Conservation (phyloP, 1,139 yeast species). For the Hansenula anomala region DNA sequence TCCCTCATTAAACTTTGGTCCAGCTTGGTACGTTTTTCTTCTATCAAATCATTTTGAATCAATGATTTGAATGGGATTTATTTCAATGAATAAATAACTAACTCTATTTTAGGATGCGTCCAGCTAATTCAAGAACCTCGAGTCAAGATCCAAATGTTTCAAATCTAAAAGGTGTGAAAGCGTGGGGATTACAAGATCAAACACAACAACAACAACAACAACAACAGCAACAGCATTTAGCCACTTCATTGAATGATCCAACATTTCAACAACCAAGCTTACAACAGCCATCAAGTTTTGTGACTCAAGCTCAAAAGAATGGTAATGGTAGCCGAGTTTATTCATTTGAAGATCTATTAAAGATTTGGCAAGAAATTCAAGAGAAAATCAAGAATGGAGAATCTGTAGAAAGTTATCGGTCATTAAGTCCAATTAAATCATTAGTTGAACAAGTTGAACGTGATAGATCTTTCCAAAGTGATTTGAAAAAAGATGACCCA, state of each 20-base stretch:
- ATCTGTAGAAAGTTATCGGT: constrained; percentile 25
- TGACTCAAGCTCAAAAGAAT: constrained; percentile 2
- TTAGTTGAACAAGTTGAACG: constrained; percentile 25
- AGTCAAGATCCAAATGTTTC: constrained; percentile 4
- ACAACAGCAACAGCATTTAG: background rate
- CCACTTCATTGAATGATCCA: background rate
- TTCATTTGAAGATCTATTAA: constrained; percentile 47
- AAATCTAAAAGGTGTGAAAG: background rate
- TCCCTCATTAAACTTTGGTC: constrained; percentile 32
- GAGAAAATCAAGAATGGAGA: constrained; percentile 22
- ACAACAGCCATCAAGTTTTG: constrained; percentile 7
- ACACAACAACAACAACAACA: background rate
- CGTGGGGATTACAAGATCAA: background rate
- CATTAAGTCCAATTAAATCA: constrained; percentile 24
- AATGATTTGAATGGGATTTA: background rate
- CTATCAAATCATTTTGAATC: background rate
- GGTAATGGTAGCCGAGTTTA: constrained; percentile 26
- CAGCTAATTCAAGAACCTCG: constrained; percentile 19
- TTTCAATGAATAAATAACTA: too few species aligned
- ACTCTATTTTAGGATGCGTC: constrained; percentile 26
- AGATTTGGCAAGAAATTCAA: constrained; percentile 49
- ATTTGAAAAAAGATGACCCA: constrained; percentile 1
- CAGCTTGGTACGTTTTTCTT: constrained; percentile 32
- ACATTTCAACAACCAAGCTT: constrained; percentile 1
- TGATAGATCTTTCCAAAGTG: constrained; percentile 28